Evolutionary conservation across 257 asterid genomes (phyloP), one percentile per base, ranked within the genome.

Genomic region (Echites panduratus): DNA sequence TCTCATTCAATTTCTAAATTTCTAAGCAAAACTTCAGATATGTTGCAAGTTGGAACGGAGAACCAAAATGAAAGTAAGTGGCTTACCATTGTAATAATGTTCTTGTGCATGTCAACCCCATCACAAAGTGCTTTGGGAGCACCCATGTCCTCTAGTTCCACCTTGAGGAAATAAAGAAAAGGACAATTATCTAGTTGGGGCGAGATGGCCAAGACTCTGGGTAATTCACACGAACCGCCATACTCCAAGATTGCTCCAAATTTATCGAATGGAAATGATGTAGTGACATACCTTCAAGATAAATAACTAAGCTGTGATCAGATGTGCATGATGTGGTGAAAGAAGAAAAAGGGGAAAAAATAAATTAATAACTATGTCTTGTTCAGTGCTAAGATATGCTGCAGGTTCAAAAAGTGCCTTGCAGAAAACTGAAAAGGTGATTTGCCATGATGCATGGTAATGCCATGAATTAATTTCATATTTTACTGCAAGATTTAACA

Each of bases 171-270:
- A 84, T 84, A 73, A 75, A 88, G 83, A 74, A 74, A 66, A 62
- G 87, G 85, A 65, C 77, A 79, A 59, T 72, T 54, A 67, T 77
- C 81, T 56, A 71, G 69, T 74, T 75, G 71, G 2, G 82, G 72
- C 70, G 73, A 80, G 78, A 79, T 76, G 76, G 87, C 68, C 64
- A 85, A 83, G 71, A 88, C 78, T 76, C 84, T 83, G 73, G 94
- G 80, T 65, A 84, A 83, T 81, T 65, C 81, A 68, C 75, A 72
- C 22, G 88, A 67, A 78, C 89, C 94, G 57, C 94, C 94, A 83
- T 88, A 86, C 82, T 88, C 94, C 89, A 88, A 75, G 81, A 88
- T 82, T 72, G 71, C 62, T 68, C 81, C 83, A 77, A 86, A 88
- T 80, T 81, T 78, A 66, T 76, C 76, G 43, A 83, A 78, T 10